Evolutionary conservation across 768 basidiomycete genomes (phyloP), one percentile per base, ranked within the genome.

Genomic region (Exidia glandulosa): DNA sequence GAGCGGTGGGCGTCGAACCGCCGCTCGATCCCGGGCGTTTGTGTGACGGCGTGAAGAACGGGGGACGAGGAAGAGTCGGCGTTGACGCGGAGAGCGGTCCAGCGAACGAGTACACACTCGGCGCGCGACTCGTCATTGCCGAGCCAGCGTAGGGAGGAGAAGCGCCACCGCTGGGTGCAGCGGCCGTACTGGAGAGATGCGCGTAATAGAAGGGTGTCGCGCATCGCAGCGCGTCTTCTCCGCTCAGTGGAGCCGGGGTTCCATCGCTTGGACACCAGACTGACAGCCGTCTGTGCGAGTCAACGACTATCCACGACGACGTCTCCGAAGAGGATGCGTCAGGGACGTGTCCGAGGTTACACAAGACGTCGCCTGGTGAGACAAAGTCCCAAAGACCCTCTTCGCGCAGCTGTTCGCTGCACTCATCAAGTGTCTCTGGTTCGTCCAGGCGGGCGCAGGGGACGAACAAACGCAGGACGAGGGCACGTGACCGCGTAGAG

Each of bases 311-410:
- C 36, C 36, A 37, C 10, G 36, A 9, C 30, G 25, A 27, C 9
- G 50, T 27, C 1, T 6, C 9, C 10, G 23, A 9, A 3, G 50
- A 65, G 47, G 64, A 66, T 0, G 78, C 45, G 3, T 48, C 48
- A 1, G 86, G 87, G 16, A 92, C 76, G 65, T 83, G 90, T 5
- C 90, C 90, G 52, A 92, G 77, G 70, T 92, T 92, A 67, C 85
- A 89, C 25, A 92, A 77, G 36, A 90, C 71, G 65, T 92, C 90
- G 0, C 90, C 90, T 0, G 78, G 78, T 1, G 85, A 88, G n/a
- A 92, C 76, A 66, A 88, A 80, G 5, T 77, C 72, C 88, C 88
- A 90, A 4, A 92, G 77, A 0, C 82, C 86, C 1, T 81, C 77
- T 1, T 78, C 75, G n/a, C 81, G 72, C 3, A 92, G 77, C 67